These are phyloP conservation scores for Colletotrichum musicola DNA, from an alignment of 2,329 filamentous ascomycete genomes.

Conservation along the genomic window DNA sequence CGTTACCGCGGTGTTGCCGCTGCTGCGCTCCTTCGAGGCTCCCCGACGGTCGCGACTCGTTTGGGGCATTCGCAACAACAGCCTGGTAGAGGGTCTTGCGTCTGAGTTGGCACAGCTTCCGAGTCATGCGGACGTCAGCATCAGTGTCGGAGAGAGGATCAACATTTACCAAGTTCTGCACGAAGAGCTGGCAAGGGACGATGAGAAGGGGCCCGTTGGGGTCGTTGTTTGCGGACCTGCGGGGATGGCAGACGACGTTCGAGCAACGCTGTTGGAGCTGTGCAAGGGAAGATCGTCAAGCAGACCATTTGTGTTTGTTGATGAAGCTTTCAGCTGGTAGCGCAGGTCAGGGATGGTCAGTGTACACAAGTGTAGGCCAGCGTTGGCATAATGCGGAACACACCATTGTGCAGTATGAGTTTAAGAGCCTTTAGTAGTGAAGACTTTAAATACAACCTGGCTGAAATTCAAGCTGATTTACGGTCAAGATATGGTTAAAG, in stretches of 20 bases:
- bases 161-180: slow-evolving; percentile 42
- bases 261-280: slow-evolving; percentile 42
- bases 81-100: slow-evolving; percentile 37
- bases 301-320: slow-evolving; percentile 43
- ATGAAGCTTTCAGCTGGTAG: slow-evolving; percentile 47
- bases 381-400: too few species aligned
- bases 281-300: slow-evolving; percentile 30
- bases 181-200: not conserved
- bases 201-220: slow-evolving; percentile 41
- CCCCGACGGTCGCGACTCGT: slow-evolving; percentile 40
- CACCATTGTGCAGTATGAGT: too few species aligned
- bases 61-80: slow-evolving; percentile 44
- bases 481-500: too few species aligned
- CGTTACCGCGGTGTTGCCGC: slow-evolving; percentile 47
- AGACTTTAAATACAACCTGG: too few species aligned
- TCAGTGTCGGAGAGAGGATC: slow-evolving; percentile 42
- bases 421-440: too few species aligned
- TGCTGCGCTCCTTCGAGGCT: slow-evolving; percentile 37
- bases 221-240: slow-evolving; percentile 48
- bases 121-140: slow-evolving; percentile 40
- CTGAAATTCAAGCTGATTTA: too few species aligned
- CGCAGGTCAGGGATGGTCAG: too few species aligned
- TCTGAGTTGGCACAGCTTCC: slow-evolving; percentile 39
- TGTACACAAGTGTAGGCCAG: too few species aligned
- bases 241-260: slow-evolving; percentile 46